Base-by-base conservation (phyloP, 306 rosid genomes). In the Dicorynia guianensis region DNA sequence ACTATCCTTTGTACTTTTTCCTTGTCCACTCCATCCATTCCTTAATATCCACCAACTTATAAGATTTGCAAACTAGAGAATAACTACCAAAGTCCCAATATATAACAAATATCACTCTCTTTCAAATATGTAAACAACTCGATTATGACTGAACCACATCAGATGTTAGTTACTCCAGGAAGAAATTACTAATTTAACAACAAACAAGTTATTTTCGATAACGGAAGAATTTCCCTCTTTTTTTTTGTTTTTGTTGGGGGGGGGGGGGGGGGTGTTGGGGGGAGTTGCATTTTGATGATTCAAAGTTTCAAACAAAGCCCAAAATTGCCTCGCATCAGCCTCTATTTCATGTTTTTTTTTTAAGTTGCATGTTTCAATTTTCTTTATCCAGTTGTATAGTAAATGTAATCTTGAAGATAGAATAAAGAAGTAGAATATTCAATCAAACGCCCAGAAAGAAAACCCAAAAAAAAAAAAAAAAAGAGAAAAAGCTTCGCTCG, bases 21-120 rank as follows among this genome's bases (percentile, higher is more conserved):
- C 77, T 90, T 95, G 85, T 95, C 97, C 38, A 95, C 96, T 63
- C 96, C 98, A 39, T 90, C 96, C 97, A 95, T 95, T 72, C 98
- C 98, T 94, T 18, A 33, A 75, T 52, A 11, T 47, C 35, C 72
- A 46, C 58, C 35, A 58, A 15, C 46, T 43, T 12, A 12, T 33
- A n/a, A 20, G 6, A 39, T 6, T 11, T 3, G 3, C 39, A 49
- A 47, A 38, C n/a, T 48, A 38, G 10, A 13, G 13, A 65, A 13
- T 15, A 4, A 47, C 34, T 1, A n/a, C 43, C 75, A n/a, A n/a
- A n/a, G n/a, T n/a, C n/a, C n/a, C n/a, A 36, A 11, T 1, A 40
- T 19, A 33, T 9, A 11, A 6, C 53, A 52, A 39, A 40, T 40
- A 34, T 9, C 44, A 7, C 7, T 2, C 4, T 13, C 6, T 1